These are phyloP conservation scores for Moelleriella libera DNA, from an alignment of 2,329 filamentous ascomycete species.

Conservation along the genomic window DNA sequence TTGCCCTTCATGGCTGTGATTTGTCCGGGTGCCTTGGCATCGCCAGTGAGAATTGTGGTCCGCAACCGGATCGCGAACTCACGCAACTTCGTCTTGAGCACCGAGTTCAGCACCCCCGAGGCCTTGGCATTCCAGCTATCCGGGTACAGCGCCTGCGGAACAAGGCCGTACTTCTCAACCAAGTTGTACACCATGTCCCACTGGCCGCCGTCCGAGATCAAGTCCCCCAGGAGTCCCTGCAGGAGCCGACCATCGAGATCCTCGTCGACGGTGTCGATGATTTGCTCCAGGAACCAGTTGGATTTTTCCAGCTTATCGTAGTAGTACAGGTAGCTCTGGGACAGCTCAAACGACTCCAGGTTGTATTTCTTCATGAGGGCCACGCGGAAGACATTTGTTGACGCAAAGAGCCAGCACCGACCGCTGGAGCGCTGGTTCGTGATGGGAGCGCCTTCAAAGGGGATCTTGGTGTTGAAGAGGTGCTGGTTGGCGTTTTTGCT, in stretches of 20 bases:
- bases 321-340: constrained; percentile 78
- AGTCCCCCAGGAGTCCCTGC: constrained; percentile 50
- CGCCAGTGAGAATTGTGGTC: constrained; percentile 26
- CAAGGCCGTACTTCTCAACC: constrained; percentile 77
- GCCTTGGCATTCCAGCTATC: constrained; percentile 68
- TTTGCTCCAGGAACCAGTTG: constrained; percentile 78
- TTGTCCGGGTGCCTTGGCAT: constrained; percentile 17
- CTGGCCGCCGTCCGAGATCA: constrained; percentile 71
- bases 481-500: constrained; percentile 58
- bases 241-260: constrained; percentile 61
- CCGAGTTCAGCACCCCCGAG: constrained; percentile 52
- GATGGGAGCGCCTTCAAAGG: constrained; percentile 67
- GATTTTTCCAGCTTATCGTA: constrained; percentile 90
- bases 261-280: constrained; percentile 59
- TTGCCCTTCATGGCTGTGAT: constrained; percentile 45
- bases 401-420: constrained; percentile 83
- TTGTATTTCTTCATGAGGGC: constrained; percentile 74
- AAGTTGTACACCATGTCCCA: constrained; percentile 89
- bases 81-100: constrained; percentile 76
- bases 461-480: constrained; percentile 71
- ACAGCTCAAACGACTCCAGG: constrained; percentile 69
- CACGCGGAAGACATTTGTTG: constrained; percentile 85
- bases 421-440: constrained; percentile 75
- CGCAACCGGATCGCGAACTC: constrained; percentile 67
- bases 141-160: constrained; percentile 69